Conservation (phyloP, 805 yeast species). For the Pichia insulana region DNA sequence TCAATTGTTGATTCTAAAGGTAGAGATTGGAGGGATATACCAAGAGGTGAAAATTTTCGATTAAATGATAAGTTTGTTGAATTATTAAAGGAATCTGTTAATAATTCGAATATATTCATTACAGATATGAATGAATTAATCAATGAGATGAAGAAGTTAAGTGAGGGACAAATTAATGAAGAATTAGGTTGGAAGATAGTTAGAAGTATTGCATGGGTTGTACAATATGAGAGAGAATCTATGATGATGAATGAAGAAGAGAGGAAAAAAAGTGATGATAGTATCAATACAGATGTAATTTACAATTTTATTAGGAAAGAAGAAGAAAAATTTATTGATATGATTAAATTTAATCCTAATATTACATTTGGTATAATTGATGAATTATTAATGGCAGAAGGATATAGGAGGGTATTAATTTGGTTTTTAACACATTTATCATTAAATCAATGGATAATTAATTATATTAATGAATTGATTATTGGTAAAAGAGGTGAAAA, state of each 20-base stretch:
- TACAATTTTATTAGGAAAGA: slow-evolving; percentile 39
- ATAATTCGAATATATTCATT: slow-evolving; percentile 17
- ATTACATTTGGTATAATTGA: slow-evolving; percentile 51
- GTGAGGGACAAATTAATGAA: slow-evolving; percentile 20
- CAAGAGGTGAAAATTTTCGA: slow-evolving; percentile 46
- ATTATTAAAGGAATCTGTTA: slow-evolving; percentile 18
- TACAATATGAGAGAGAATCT: slow-evolving; percentile 26
- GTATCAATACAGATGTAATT: slow-evolving; percentile 42
- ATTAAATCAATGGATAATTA: slow-evolving; percentile 45
- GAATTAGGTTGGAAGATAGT: slow-evolving; percentile 33
- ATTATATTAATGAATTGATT: slow-evolving; percentile 54
- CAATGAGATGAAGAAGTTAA: slow-evolving; percentile 20
- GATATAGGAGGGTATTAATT: slow-evolving; percentile 52
- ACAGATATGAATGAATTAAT: slow-evolving; percentile 23
- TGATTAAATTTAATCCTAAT: slow-evolving; percentile 40
- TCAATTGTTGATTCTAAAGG: slow-evolving; percentile 52
- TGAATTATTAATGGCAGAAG: slow-evolving; percentile 63
- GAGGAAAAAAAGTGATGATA: slow-evolving; percentile 18
- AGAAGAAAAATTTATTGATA: slow-evolving; percentile 39
- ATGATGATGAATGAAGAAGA: slow-evolving; percentile 16
- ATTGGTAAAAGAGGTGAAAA: slow-evolving; percentile 45
- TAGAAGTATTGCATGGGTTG: slow-evolving; percentile 45
- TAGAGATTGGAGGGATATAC: slow-evolving; percentile 65
- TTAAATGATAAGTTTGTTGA: slow-evolving; percentile 23
- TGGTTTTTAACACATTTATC: slow-evolving; percentile 63